Percentiles rank a stretch among this genome's conserved stretches.
phyloP scores from a whole-genome alignment of 2,329 filamentous ascomycete species.

The Geosmithia flava region DNA sequence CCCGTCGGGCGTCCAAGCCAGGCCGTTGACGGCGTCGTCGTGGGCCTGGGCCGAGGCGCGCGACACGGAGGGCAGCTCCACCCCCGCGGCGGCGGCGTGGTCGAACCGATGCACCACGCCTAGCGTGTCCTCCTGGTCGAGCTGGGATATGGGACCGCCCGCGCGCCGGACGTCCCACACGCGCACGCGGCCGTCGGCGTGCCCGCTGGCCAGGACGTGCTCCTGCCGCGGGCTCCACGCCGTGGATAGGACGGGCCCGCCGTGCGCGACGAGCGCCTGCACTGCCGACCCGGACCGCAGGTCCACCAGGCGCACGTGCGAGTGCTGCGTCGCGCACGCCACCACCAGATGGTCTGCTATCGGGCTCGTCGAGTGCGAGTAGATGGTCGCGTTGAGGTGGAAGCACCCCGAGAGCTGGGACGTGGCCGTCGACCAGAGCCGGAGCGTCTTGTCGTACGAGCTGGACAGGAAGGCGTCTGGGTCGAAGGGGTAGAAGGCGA shows the following conservation, averaged over 20 bases:
- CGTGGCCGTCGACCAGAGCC: constrained; percentile 58
- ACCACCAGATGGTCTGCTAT: constrained; percentile 65
- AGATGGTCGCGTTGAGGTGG: constrained; percentile 54
- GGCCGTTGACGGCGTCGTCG: constrained; percentile 68
- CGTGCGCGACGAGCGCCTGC: constrained; percentile 58
- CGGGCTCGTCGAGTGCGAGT: constrained; percentile 67
- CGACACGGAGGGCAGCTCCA: constrained; percentile 30
- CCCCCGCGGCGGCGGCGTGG: constrained; percentile 17
- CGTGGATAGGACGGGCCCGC: constrained; percentile 53
- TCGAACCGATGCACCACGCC: constrained; percentile 42
- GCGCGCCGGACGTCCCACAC: constrained; percentile 82
- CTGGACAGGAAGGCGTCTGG: constrained; percentile 62
- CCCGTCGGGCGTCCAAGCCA: constrained; percentile 76
- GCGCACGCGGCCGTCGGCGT: constrained; percentile 71
- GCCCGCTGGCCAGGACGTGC: constrained; percentile 70
- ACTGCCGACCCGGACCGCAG: constrained; percentile 65
- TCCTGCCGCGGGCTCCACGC: constrained; percentile 76
- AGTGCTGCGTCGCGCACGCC: constrained; percentile 79
- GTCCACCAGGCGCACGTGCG: constrained; percentile 74
- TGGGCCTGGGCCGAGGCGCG: constrained; percentile 55
- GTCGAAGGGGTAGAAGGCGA: constrained; percentile 72
- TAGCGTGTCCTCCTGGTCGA: constrained; percentile 75
- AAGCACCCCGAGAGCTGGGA: constrained; percentile 53
- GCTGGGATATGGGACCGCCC: constrained; percentile 59
- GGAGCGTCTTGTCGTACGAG: constrained; percentile 67